These are phyloP conservation scores for Selenicereus undatus DNA, from an alignment of 148 eudicot species.

Conservation along the genomic window DNA sequence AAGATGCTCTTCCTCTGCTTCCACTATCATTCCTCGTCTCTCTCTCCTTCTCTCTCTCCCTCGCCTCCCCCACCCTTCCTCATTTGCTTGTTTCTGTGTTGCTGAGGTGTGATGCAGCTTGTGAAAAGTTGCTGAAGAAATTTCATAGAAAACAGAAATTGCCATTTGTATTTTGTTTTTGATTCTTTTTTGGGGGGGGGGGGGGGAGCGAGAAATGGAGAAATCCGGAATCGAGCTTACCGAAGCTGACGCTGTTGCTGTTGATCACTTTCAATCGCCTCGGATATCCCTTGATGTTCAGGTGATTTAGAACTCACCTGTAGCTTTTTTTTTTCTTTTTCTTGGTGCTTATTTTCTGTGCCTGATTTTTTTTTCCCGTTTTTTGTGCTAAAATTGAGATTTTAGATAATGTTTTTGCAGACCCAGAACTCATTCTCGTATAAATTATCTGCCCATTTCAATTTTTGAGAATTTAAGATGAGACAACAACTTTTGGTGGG, in stretches of 20 bases:
- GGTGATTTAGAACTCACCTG: conserved; percentile 11
- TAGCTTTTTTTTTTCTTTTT: neutral
- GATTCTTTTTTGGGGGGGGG: neutral
- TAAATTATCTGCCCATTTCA: neutral
- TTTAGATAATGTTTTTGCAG: neutral
- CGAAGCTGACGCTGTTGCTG: conserved; percentile 6
- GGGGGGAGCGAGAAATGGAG: conserved; percentile 16
- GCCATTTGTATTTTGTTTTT: neutral
- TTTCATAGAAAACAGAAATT: conserved; percentile 7
- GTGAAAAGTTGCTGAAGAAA: conserved; percentile 8
- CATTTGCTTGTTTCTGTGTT: neutral
- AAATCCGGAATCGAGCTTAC: conserved; percentile 16
- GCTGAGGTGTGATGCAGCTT: neutral
- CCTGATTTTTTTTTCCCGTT: neutral
- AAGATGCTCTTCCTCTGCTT: conserved; percentile 23
- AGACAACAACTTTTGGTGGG: neutral
- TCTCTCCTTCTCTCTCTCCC: conserved; percentile 14
- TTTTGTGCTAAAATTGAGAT: neutral
- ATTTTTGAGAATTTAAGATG: neutral
- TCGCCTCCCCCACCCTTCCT: neutral
- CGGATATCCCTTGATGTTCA: conserved; percentile 13
- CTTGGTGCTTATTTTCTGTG: neutral
- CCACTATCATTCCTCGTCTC: conserved; percentile 14
- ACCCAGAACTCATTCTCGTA: neutral
- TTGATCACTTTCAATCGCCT: conserved; percentile 12